A percentile compares a stretch with the other conserved stretches of the same genome.
phyloP scores from a whole-genome alignment of 306 rosid genomes.

The Nissolia schottii region DNA sequence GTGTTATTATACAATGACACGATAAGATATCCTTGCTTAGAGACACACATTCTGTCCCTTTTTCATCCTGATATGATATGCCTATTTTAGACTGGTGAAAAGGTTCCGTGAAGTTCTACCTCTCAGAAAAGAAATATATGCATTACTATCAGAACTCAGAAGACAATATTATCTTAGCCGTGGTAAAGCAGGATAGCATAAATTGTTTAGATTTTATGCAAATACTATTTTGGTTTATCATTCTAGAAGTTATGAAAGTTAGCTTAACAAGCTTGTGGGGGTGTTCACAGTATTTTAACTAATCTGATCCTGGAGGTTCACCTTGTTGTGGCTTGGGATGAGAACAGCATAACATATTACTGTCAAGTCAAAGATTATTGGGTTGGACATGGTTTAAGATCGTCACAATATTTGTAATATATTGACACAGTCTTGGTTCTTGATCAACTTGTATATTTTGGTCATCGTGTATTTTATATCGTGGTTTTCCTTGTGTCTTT shows the following conservation, averaged over 20 bases:
- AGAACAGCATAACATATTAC: not conserved
- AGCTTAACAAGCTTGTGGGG: slow-evolving; percentile 7
- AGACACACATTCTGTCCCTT: not conserved
- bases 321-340: slow-evolving; percentile 10
- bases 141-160: not conserved
- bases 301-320: slow-evolving; percentile 4
- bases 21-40: slow-evolving; percentile 4
- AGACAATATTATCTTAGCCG: not conserved
- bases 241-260: not conserved
- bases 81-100: slow-evolving; percentile 2
- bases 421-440: not conserved
- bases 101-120: not conserved
- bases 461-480: not conserved
- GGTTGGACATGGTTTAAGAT: not conserved
- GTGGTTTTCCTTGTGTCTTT: not conserved
- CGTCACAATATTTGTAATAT: not conserved
- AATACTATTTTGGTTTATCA: not conserved
- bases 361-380: not conserved
- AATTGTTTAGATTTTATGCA: not conserved
- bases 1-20: not conserved
- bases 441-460: not conserved
- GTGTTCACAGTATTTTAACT: not conserved
- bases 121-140: not conserved
- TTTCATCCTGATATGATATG: not conserved
- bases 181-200: not conserved